Evolutionary conservation across 169 alveolate species (phyloP), one percentile per base, ranked within the genome.

Genomic region (Perkinsus olseni): DNA sequence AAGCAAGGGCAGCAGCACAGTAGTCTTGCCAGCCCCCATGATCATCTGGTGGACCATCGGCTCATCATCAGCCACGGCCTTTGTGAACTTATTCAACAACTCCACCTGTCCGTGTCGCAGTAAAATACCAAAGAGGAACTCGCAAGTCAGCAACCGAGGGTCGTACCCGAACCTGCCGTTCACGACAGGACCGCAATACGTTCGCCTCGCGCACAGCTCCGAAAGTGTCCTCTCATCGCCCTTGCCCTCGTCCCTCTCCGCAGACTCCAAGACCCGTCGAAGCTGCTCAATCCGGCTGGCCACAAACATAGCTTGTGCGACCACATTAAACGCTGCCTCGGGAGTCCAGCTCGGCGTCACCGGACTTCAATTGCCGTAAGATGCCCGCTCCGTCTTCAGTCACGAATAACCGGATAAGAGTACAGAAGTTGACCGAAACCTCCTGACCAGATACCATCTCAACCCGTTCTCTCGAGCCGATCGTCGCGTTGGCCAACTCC

Each of bases 11-110:
- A 82, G 45, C 21, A 96, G 96, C 37, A 98, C 99, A 0, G 99
- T 98, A 38, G 99, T 98, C 96, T 98, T 98, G 24, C 99, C 99
- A 10, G 98, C 98, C 50, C 99, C 99, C 99, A 98, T 98, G 48
- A 98, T 97, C 98, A 97, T 97, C 95, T 98, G 99, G 95, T 98
- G 98, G 93, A 98, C 97, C 92, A 97, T 95, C 93, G 98, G 96
- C 90, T 92, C 93, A 45, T 97, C 97, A n/a, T 91, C 94, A 91
- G 92, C 93, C 90, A 96, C 96, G 48, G 96, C 95, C 91, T 95
- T 91, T 37, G 96, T 93, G 92, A 96, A 96, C 93, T 96, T 96
- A 91, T 96, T 93, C 51, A 97, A 95, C 93, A 97, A 97, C 94
- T 95, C 93, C 50, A 97, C 99, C 95, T 98, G 99, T 36, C 97